phyloP scores from a whole-genome alignment of 768 basidiomycete genomes.

The Amanita subjunquillea region DNA sequence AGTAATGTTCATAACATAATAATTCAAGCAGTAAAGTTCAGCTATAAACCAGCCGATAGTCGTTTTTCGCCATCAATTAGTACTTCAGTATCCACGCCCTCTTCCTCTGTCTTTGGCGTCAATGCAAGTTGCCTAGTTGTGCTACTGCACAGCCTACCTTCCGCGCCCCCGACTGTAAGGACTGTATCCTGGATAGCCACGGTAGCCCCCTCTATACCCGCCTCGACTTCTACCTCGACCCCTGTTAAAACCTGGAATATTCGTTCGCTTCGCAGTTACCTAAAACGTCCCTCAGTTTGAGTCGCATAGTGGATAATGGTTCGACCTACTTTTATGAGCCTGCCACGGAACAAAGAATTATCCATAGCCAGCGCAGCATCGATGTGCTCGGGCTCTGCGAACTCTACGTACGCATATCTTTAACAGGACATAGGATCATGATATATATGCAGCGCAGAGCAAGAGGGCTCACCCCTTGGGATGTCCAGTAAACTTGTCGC shows the following conservation, averaged over 20 bases:
- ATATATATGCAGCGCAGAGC: constrained; percentile 1
- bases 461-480: constrained; percentile 73
- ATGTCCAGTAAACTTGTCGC: constrained; percentile 99
- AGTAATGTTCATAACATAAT: constrained; percentile 1
- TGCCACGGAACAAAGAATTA: constrained; percentile 90
- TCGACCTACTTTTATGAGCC: constrained; percentile 71
- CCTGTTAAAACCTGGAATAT: constrained; percentile 85
- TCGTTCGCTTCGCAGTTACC: constrained; percentile 95
- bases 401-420: constrained; percentile 98
- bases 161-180: constrained; percentile 64
- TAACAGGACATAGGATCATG: not conserved
- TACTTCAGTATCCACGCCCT: constrained; percentile 69
- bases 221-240: constrained; percentile 70
- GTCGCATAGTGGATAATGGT: not conserved
- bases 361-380: constrained; percentile 89
- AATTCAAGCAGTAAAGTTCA: constrained; percentile 1
- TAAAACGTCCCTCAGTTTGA: constrained; percentile 17
- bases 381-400: constrained; percentile 86
- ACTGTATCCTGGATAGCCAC: constrained; percentile 31
- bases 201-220: constrained; percentile 34
- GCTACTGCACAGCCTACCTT: constrained; percentile 40
- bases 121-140: constrained; percentile 5
- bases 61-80: constrained; percentile 17
- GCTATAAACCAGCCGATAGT: constrained; percentile 2
- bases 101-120: constrained; percentile 22